A percentile compares a stretch with the other conserved stretches of the same genome.
Evolutionary conservation across 2,329 filamentous ascomycete genomes (phyloP).

Genomic region (Metarhizium humberi): DNA sequence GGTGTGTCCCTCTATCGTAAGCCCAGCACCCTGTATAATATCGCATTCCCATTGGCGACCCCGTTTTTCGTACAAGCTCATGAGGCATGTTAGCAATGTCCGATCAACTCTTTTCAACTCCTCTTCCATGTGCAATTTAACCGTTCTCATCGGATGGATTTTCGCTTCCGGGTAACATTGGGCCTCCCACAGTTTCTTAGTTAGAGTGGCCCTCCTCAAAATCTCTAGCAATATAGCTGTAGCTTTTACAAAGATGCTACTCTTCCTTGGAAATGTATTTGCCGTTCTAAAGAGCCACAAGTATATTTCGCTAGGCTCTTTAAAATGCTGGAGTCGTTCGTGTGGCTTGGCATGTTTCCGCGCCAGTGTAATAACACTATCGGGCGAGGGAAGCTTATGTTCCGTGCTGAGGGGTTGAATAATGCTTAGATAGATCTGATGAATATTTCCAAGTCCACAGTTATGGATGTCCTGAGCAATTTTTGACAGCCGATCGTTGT

Average conservation of each 20-base stretch:
- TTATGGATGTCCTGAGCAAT: neutral
- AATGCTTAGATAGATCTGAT: neutral
- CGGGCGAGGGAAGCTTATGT: neutral
- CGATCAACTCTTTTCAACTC: neutral
- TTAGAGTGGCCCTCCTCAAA: too few species aligned
- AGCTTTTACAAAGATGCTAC: neutral
- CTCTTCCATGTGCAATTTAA: too few species aligned
- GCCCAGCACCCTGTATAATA: too few species aligned
- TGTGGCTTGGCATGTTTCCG: neutral
- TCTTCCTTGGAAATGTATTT: neutral
- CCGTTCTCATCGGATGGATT: fast-evolving
- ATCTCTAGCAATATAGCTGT: neutral
- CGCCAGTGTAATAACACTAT: neutral
- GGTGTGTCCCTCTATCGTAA: too few species aligned
- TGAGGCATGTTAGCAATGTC: neutral
- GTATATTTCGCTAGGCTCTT: fast-evolving
- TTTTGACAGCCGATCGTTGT: neutral
- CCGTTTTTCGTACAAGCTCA: neutral
- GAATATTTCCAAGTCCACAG: neutral
- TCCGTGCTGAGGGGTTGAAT: neutral
- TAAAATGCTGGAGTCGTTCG: neutral
- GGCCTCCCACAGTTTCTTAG: too few species aligned
- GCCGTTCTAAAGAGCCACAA: neutral
- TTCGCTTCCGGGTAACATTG: neutral
- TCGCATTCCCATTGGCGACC: too few species aligned